These are phyloP conservation scores for Candida arabinofermentans DNA, from an alignment of 805 yeast species.

Conservation along the genomic window DNA sequence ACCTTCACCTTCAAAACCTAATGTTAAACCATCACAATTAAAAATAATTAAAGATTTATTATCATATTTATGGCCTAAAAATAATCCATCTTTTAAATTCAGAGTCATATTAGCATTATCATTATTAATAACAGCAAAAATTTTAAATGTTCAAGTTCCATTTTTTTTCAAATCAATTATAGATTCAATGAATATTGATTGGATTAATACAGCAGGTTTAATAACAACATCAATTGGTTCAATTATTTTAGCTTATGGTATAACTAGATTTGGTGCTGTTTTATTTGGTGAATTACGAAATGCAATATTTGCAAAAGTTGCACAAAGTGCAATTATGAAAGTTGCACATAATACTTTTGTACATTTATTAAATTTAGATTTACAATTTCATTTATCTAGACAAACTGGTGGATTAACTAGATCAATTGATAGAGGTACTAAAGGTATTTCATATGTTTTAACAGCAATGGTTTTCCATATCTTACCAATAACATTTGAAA, in stretches of 20 bases:
- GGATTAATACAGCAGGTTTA: constrained; percentile 61
- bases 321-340: constrained; percentile 86
- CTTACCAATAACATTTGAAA: constrained; percentile 88
- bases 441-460: constrained; percentile 90
- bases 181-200: constrained; percentile 90
- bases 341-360: constrained; percentile 86
- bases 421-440: constrained; percentile 96
- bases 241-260: constrained; percentile 81
- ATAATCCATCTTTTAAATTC: constrained; percentile 57
- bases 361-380: constrained; percentile 78
- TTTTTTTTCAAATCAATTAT: constrained; percentile 86
- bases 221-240: constrained; percentile 63
- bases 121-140: constrained; percentile 72
- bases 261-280: constrained; percentile 91
- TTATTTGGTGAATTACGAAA: constrained; percentile 91
- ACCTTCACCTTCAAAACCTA: constrained; percentile 9
- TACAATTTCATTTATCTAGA: constrained; percentile 82
- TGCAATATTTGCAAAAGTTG: constrained; percentile 93
- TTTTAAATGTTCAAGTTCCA: constrained; percentile 93
- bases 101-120: constrained; percentile 75
- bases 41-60: constrained; percentile 61
- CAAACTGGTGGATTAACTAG: constrained; percentile 96
- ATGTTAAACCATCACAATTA: constrained; percentile 35
- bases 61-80: constrained; percentile 78
- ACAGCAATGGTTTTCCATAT: constrained; percentile 98